Evolutionary conservation across 768 basidiomycete genomes (phyloP).

Genomic region (Rhizopogon vulgaris): DNA sequence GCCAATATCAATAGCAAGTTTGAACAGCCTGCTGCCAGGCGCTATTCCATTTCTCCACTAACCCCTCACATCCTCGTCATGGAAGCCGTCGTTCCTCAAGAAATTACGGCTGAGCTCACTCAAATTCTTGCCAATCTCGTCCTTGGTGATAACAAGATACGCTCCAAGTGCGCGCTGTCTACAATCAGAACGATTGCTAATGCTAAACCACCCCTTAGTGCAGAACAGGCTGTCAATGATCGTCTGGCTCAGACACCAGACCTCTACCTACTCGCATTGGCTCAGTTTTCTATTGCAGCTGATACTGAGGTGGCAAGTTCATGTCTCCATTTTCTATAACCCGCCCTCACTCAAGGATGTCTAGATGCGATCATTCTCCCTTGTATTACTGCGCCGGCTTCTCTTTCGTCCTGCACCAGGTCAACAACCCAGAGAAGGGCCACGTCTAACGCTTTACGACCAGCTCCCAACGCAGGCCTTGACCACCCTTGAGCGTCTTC

Average conservation of each 20-base stretch:
- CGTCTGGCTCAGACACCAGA: conserved; percentile 73
- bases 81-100: conserved; percentile 40
- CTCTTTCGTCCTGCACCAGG: conserved; percentile 57
- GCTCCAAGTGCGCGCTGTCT: conserved; percentile 45
- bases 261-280: conserved; percentile 70
- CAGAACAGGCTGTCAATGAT: conserved; percentile 79
- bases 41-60: neutral
- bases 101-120: conserved; percentile 70
- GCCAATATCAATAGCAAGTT: neutral
- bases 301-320: conserved; percentile 73
- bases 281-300: conserved; percentile 71
- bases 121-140: conserved; percentile 84
- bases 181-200: neutral
- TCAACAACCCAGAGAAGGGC: conserved; percentile 25
- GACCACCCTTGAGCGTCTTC: conserved; percentile 61
- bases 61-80: conserved; percentile 8
- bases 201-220: conserved; percentile 35
- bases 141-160: conserved; percentile 77
- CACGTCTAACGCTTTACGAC: conserved; percentile 67
- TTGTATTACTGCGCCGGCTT: conserved; percentile 73
- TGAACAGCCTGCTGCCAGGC: neutral
- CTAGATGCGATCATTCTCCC: conserved; percentile 82
- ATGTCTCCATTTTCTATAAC: neutral
- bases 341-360: conserved; percentile 10
- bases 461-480: conserved; percentile 64